Evolutionary conservation across 352 stramenopile species (phyloP).

Genomic region (Phytophthora sansomeana): DNA sequence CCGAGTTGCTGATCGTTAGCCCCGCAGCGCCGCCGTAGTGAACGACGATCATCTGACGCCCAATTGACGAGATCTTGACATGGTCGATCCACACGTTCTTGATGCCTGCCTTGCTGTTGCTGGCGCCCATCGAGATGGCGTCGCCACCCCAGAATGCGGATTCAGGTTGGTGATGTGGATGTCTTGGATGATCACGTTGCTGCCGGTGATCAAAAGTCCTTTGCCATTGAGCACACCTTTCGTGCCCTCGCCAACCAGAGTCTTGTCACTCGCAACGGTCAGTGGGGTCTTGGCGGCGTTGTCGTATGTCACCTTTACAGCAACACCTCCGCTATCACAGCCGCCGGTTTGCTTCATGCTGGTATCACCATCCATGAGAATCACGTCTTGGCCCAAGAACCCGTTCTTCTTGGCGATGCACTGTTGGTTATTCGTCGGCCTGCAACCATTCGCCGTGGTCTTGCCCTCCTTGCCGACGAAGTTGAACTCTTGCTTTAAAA

Average conservation of each 20-base stretch:
- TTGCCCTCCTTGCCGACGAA: constrained; percentile 51
- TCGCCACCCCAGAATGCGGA: constrained; percentile 51
- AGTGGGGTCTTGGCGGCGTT: constrained; percentile 18
- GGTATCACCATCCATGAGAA: constrained; percentile 15
- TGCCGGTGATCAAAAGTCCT: constrained; percentile 38
- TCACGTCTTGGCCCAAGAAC: constrained; percentile 54
- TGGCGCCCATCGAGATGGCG: constrained; percentile 38
- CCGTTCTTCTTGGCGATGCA: constrained; percentile 62
- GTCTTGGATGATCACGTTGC: constrained; percentile 64
- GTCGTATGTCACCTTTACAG: constrained; percentile 28
- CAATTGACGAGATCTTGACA: constrained; percentile 46
- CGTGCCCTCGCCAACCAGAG: constrained; percentile 23
- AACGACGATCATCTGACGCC: constrained; percentile 43
- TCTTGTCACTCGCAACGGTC: background rate
- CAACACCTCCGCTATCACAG: constrained; percentile 22
- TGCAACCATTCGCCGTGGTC: constrained; percentile 51
- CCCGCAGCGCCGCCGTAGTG: background rate
- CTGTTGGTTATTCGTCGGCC: constrained; percentile 38
- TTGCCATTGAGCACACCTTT: constrained; percentile 55
- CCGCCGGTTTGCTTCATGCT: constrained; percentile 4
- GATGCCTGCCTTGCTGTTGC: constrained; percentile 26
- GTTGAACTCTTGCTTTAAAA: constrained; percentile 53
- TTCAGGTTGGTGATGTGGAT: constrained; percentile 63
- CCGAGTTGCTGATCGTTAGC: constrained; percentile 56
- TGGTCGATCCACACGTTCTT: constrained; percentile 61